phyloP scores from a whole-genome alignment of 192 early-diverging fungal genomes.

The Linnemannia schmuckeri region DNA sequence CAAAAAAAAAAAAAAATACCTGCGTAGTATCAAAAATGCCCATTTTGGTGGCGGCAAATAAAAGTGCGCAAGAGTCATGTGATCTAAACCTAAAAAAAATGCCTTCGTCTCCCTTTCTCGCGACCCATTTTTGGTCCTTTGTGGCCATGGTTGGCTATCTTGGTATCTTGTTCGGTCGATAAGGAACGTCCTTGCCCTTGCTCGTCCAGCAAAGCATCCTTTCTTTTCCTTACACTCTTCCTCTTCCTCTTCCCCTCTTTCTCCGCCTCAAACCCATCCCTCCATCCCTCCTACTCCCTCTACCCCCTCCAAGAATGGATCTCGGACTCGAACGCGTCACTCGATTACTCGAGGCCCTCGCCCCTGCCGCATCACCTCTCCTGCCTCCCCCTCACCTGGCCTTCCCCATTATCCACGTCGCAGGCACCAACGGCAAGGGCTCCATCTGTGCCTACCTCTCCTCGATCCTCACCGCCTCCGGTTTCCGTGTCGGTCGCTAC shows the following conservation, averaged over 20 bases:
- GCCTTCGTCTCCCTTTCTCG: neutral
- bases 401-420: conserved; percentile 75
- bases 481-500: conserved; percentile 80
- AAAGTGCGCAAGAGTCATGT: conserved; percentile 1
- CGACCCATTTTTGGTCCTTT: neutral
- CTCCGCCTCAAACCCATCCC: neutral
- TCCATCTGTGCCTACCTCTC: conserved; percentile 85
- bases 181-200: neutral
- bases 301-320: conserved; percentile 55
- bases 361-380: neutral
- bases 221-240: neutral
- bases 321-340: conserved; percentile 67
- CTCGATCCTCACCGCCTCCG: conserved; percentile 72
- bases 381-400: conserved; percentile 59
- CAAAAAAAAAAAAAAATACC: neutral
- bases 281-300: neutral
- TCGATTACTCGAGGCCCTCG: conserved; percentile 53
- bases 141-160: neutral
- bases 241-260: neutral
- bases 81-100: neutral
- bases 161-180: neutral
- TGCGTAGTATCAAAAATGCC: neutral
- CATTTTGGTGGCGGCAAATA: conserved; percentile 6
- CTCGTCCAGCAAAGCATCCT: neutral
- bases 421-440: conserved; percentile 92